These are phyloP conservation scores for Rhododendron kiyosumense DNA, from an alignment of 148 eudicot species.

Conservation along the genomic window DNA sequence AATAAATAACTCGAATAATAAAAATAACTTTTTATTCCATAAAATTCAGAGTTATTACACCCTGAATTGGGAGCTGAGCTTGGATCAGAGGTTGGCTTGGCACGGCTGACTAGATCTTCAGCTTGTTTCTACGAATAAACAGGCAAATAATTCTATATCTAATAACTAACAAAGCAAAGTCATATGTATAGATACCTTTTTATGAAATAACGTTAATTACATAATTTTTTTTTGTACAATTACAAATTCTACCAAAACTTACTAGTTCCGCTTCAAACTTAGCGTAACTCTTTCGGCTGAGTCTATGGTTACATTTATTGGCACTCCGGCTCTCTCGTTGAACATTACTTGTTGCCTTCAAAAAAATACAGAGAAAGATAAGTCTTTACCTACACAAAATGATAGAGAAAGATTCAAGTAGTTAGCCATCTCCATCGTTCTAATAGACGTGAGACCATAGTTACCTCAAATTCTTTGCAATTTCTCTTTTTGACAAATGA, in stretches of 20 bases:
- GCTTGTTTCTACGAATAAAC: not conserved
- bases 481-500: not conserved
- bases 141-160: not conserved
- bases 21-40: too few relatives aligned
- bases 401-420: not conserved
- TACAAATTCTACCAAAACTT: too few relatives aligned
- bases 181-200: too few relatives aligned
- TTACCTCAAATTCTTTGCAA: not conserved
- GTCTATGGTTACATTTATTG: not conserved
- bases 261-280: too few relatives aligned
- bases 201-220: too few relatives aligned
- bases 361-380: not conserved
- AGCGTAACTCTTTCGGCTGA: not conserved
- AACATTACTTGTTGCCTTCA: not conserved
- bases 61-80: not conserved
- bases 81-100: not conserved
- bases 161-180: not conserved
- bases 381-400: not conserved
- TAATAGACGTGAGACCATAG: too few relatives aligned
- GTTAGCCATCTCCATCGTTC: not conserved
- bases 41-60: too few relatives aligned
- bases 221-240: too few relatives aligned
- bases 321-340: not conserved
- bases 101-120: not conserved
- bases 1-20: too few relatives aligned